phyloP scores from a whole-genome alignment of 139 green algal species.

The Trebouxia sp. region DNA sequence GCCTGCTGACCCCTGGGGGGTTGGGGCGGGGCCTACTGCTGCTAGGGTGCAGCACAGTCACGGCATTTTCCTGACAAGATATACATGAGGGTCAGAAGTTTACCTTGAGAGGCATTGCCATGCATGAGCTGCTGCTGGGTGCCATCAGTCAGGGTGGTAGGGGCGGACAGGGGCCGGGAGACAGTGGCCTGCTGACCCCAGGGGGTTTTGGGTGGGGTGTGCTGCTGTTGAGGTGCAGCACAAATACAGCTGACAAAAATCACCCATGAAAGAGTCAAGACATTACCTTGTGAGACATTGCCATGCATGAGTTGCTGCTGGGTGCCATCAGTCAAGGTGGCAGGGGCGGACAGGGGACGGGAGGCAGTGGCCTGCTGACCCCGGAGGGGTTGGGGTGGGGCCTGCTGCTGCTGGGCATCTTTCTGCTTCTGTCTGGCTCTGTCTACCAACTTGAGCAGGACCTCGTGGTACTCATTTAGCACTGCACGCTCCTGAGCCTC shows the following conservation, averaged over 20 bases:
- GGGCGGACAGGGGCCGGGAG: no score
- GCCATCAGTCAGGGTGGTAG: no score
- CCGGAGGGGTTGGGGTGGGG: neutral
- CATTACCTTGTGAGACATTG: neutral
- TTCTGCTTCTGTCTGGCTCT: conserved; percentile 17
- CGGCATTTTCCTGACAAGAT: no score
- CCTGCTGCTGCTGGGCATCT: neutral
- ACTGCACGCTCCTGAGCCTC: conserved; percentile 31
- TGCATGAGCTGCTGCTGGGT: neutral
- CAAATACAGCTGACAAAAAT: no score
- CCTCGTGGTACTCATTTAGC: conserved; percentile 34
- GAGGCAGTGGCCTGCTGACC: neutral
- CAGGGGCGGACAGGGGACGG: neutral
- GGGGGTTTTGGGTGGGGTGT: no score
- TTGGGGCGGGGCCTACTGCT: no score
- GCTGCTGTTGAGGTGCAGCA: no score
- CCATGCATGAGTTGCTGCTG: conserved; percentile 9
- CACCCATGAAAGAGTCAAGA: no score
- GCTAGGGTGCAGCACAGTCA: no score
- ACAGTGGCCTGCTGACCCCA: no score
- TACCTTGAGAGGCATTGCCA: neutral
- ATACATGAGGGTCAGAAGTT: no score
- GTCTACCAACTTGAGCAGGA: conserved; percentile 28
- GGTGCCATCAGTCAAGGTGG: neutral
- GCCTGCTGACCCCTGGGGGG: no score